Conservation (phyloP, 1,284 basidiomycete species). For the Ganoderma lingzhi region DNA sequence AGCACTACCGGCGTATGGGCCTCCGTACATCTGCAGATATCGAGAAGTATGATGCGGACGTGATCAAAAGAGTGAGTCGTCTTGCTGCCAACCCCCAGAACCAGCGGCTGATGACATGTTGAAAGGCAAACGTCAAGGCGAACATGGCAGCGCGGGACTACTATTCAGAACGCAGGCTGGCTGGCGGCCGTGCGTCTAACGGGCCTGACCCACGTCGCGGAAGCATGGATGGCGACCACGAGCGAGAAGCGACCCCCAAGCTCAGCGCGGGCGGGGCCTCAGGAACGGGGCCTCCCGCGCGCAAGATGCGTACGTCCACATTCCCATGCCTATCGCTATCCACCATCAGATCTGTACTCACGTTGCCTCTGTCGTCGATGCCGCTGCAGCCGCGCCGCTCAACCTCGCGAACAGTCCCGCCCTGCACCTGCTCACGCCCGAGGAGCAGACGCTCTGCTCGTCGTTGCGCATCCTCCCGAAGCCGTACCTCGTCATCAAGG, state of each 20-base stretch:
- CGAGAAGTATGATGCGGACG: conserved; percentile 85
- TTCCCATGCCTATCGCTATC: conserved; percentile 14
- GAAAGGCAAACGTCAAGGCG: conserved; percentile 64
- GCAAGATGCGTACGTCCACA: conserved; percentile 57
- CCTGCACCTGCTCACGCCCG: conserved; percentile 85
- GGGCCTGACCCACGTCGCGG: conserved; percentile 62
- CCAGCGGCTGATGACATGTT: not conserved
- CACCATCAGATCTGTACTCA: conserved; percentile 8
- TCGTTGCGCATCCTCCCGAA: conserved; percentile 89
- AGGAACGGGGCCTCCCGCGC: conserved; percentile 48
- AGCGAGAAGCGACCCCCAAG: conserved; percentile 67
- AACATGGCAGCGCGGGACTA: conserved; percentile 61
- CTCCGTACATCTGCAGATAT: conserved; percentile 86
- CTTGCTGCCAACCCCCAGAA: not conserved
- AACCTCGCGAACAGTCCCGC: conserved; percentile 89
- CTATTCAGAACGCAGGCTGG: conserved; percentile 58
- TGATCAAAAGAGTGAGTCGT: conserved; percentile 70
- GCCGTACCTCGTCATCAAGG: conserved; percentile 93
- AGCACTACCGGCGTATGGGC: conserved; percentile 88
- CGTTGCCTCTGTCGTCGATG: conserved; percentile 16
- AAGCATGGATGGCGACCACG: conserved; percentile 61
- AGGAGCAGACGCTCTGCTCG: conserved; percentile 90
- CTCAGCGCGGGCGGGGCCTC: conserved; percentile 42
- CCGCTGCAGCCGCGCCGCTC: conserved; percentile 70
- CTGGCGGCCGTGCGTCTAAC: conserved; percentile 60